phyloP scores from a whole-genome alignment of 208 protist species.

The Leishmania arabica region DNA sequence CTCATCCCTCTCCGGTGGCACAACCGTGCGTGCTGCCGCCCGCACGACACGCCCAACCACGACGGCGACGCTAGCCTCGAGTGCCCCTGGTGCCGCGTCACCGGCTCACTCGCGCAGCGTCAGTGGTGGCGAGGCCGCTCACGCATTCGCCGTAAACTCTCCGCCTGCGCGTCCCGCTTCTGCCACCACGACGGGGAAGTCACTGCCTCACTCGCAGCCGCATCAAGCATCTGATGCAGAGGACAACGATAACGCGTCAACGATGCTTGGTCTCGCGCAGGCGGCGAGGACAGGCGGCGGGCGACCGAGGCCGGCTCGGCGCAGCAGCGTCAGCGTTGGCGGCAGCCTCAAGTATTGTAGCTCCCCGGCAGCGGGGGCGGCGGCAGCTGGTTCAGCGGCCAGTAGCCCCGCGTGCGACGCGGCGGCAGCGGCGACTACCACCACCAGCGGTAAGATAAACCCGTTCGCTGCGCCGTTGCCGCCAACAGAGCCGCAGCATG shows the following conservation, averaged over 20 bases:
- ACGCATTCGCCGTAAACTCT: not conserved
- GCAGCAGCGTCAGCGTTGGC: not conserved
- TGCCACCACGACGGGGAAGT: not conserved
- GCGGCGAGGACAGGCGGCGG: not conserved
- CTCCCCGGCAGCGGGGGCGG: not conserved
- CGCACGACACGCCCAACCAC: not conserved
- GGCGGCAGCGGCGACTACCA: not conserved
- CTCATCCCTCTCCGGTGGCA: slow-evolving; percentile 4
- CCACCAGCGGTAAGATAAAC: not conserved
- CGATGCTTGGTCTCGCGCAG: not conserved
- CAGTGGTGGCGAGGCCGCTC: not conserved
- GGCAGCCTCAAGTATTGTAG: not conserved
- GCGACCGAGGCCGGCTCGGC: not conserved
- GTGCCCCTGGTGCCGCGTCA: not conserved
- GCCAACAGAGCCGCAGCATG: slow-evolving; percentile 46
- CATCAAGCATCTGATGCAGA: not conserved
- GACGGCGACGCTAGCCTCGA: not conserved
- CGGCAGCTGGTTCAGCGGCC: not conserved
- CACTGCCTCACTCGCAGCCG: not conserved
- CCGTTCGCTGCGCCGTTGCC: slow-evolving; percentile 52
- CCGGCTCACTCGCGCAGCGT: not conserved
- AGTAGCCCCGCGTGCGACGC: not conserved
- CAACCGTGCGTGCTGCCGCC: not conserved
- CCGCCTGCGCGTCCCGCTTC: not conserved
- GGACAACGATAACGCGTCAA: not conserved